Conservation (phyloP, 2,329 filamentous ascomycete genomes). For the Diaporthe batatas region DNA sequence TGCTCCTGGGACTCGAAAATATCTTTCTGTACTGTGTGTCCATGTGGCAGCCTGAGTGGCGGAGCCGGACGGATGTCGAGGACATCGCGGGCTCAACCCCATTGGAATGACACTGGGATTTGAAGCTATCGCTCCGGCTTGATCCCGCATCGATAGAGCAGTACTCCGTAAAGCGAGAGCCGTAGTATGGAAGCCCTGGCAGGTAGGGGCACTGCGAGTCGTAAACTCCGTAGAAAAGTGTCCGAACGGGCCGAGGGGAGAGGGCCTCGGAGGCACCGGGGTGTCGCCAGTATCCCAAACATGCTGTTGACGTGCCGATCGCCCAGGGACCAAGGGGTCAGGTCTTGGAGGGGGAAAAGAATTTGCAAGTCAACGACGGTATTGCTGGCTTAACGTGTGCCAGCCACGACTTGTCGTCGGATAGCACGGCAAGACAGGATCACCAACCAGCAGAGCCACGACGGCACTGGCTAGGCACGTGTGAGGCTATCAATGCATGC, state of each 20-base stretch:
- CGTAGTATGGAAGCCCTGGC: background rate
- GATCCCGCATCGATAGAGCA: background rate
- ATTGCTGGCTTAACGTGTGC: background rate
- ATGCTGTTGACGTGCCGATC: background rate
- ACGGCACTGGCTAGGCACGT: constrained; percentile 12
- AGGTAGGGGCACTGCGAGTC: background rate
- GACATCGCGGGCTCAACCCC: background rate
- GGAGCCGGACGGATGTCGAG: constrained; percentile 4
- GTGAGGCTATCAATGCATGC: constrained; percentile 13
- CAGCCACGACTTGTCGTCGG: constrained; percentile 6
- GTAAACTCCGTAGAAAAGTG: background rate
- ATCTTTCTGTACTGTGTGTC: background rate
- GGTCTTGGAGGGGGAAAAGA: background rate
- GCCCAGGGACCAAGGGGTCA: background rate
- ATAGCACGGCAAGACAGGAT: background rate
- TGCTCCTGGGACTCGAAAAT: background rate
- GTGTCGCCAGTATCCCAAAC: background rate
- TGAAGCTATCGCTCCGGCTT: constrained; percentile 15
- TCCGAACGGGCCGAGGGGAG: constrained; percentile 26
- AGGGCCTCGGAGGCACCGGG: constrained; percentile 5
- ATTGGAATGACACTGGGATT: background rate
- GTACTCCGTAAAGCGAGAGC: background rate
- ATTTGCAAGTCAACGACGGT: background rate
- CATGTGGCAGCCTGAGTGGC: background rate
- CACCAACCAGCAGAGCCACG: constrained; percentile 4